Conservation (phyloP, 31 red algal species). For the Asparagopsis taxiformis region DNA sequence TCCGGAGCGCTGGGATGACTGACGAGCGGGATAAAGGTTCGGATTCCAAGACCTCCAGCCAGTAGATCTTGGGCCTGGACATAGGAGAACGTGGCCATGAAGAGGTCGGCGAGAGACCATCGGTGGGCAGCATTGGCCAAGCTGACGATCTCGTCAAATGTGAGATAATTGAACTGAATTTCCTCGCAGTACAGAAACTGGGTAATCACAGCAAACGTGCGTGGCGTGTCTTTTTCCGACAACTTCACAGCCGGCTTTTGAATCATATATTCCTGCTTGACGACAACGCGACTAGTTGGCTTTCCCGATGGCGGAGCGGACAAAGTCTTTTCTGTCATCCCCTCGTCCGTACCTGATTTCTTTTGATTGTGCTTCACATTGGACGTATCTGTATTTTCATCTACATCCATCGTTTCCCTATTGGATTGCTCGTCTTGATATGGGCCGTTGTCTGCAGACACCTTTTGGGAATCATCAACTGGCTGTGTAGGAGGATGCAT, state of each 20-base stretch:
- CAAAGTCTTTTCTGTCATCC: background rate
- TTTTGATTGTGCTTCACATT: background rate
- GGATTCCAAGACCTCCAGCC: conserved; percentile 54
- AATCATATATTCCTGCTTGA: too few species aligned
- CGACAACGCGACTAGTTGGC: too few species aligned
- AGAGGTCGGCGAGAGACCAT: conserved; percentile 51
- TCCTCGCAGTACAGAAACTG: conserved; percentile 72
- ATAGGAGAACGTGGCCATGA: conserved; percentile 60
- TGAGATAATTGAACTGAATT: conserved; percentile 63
- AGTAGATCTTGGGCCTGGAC: conserved; percentile 63
- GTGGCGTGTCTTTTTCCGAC: conserved; percentile 44
- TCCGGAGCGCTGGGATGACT: conserved; percentile 50
- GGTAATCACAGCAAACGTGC: conserved; percentile 52
- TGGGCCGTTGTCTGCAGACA: background rate
- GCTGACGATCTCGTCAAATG: conserved; percentile 57
- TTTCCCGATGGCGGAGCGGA: too few species aligned
- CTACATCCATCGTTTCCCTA: too few species aligned
- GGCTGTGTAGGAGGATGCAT: background rate
- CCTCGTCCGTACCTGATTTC: background rate
- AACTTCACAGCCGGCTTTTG: conserved; percentile 31
- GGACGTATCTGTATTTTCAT: too few species aligned
- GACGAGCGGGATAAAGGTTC: conserved; percentile 58
- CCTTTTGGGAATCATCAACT: background rate
- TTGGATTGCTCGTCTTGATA: background rate
- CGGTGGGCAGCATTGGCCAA: conserved; percentile 52